Base-by-base conservation (phyloP, 768 basidiomycete genomes). In the Russula brevipes region DNA sequence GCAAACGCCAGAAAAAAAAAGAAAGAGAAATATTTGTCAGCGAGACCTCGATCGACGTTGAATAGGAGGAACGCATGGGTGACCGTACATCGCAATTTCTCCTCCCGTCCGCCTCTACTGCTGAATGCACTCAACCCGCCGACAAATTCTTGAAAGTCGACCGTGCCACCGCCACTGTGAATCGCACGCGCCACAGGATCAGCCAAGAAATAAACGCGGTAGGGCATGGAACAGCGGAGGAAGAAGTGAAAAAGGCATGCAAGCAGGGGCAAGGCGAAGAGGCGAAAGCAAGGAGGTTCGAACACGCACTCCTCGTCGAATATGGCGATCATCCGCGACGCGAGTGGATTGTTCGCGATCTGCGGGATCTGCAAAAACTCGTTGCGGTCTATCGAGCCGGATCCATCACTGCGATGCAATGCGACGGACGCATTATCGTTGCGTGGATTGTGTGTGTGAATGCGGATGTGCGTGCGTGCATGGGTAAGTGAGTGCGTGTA, bases 131-230 rank as follows among this genome's bases (percentile, higher is more conserved):
- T 98, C 71, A 99, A 75, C 0, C 96, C 97, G 2, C 94, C 95
- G 0, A 99, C 97, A 70, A 98, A 99, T 76, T 99, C 96, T 71
- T 98, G 95, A 74, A 99, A 99, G 74, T 99, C 97, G 54, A 99
- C 97, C 0, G 95, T 95, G 60, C 96, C 96, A 74, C 94, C 94
- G 63, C 97, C 97, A 74, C 97, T 98, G 70, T n/a, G 36, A 42
- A 17, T 36, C 35, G 42, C n/a, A 16, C 38, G 39, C 19, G 1
- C 41, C 51, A 39, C 53, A 14, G 4, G 52, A 59, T 57, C 36
- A 36, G 38, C 30, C 54, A 42, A 24, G 16, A 7, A 8, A 7
- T 35, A 56, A 47, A 60, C 42, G 24, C 24, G 24, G 24, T 1
- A 4, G 57, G n/a, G 17, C 6, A 30, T 7, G 39, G 30, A 14